These are phyloP conservation scores for Penicillium parvum DNA, from an alignment of 495 filamentous ascomycete genomes.

Conservation along the genomic window DNA sequence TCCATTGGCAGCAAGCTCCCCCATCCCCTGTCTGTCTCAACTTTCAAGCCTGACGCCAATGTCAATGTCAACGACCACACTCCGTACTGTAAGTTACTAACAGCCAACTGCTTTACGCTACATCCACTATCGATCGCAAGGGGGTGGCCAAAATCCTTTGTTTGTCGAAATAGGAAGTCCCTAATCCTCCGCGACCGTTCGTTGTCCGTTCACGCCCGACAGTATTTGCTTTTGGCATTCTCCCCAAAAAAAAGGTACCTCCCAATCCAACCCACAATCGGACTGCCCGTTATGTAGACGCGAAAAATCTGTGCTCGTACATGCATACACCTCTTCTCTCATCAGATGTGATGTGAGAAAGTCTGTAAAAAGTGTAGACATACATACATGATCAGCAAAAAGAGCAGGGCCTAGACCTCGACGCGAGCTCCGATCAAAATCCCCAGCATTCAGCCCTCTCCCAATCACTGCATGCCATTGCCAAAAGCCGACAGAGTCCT, in stretches of 20 bases:
- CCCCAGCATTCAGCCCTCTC: not conserved
- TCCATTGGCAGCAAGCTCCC: too few relatives aligned
- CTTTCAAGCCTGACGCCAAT: not conserved
- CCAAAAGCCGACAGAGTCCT: not conserved
- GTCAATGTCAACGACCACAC: not conserved
- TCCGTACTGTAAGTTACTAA: too few relatives aligned
- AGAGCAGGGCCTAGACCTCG: not conserved
- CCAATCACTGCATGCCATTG: not conserved
- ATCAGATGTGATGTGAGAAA: too few relatives aligned
- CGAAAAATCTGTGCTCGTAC: too few relatives aligned
- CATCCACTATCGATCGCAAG: conserved; percentile 11
- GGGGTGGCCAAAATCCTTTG: conserved; percentile 9
- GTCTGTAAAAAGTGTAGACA: too few relatives aligned
- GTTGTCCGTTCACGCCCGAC: not conserved
- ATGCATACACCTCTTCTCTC: not conserved
- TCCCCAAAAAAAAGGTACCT: conserved; percentile 3
- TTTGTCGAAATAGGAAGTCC: conserved; percentile 14
- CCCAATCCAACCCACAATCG: conserved; percentile 4
- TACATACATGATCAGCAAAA: too few relatives aligned
- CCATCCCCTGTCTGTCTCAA: too few relatives aligned
- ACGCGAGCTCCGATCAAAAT: not conserved
- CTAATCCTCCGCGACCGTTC: not conserved
- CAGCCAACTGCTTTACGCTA: conserved; percentile 8
- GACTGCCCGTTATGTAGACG: conserved; percentile 3
- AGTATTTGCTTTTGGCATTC: not conserved